Base-by-base conservation (phyloP, 371 early-diverging fungal species). In the Phascolomyces articulosus region DNA sequence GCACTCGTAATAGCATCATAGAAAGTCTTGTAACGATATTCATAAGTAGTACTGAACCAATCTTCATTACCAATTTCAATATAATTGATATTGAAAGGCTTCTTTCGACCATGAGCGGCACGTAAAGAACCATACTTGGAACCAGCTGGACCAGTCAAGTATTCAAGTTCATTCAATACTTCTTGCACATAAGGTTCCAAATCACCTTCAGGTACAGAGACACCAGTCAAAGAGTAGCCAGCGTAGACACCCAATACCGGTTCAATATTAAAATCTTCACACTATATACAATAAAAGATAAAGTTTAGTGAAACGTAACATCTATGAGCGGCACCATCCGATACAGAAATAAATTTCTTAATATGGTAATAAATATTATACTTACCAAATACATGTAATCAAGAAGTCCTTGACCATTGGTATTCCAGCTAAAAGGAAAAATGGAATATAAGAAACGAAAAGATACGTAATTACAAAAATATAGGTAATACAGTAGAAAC, bases 21-120 rank as follows among this genome's bases (percentile, higher is more conserved):
- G 41, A 34, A 70, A 7, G 64, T 64, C 21, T 57, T 47, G 59
- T 70, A 70, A 20, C 71, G 64, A 38, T 70, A 70, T 9, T 70
- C 64, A 40, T 70, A 70, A 18, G 71, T 64, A 6, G 55, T 51
- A 26, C 64, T 64, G 41, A 70, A 70, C 54, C 58, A 70, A 34
- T 70, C 66, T 44, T 70, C 71, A 29, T 70, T 70, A 24, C 71
- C 71, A 38, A 70, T 58, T 60, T 70, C 67, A 21, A 70, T 60
- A n/a, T 64, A 66, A 16, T 58, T 51, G 31, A 70, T 59, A 15
- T 63, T 31, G 55, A 70, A 66, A n/a, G 71, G 71, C 48, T 66
- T 60, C 7, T 62, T 47, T n/a, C 62, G 71, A 11, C 71, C 71
- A 20, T 70, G 55, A 18, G 55, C 10, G 15, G 64, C 73, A 56